Conservation (phyloP, 2,329 filamentous ascomycete genomes). For the Alternaria triticina region DNA sequence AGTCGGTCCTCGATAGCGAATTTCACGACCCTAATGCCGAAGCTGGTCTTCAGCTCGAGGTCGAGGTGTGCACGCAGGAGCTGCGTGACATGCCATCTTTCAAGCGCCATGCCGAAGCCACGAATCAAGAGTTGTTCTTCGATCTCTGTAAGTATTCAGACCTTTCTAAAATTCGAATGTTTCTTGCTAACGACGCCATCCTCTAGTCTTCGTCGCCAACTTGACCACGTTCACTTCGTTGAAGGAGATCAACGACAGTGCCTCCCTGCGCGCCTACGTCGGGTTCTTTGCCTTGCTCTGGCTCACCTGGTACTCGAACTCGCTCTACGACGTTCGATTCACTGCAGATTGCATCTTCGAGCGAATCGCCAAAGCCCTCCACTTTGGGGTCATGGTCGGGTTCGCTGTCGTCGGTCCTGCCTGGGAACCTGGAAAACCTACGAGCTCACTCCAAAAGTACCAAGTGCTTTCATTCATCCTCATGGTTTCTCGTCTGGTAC, state of each 20-base stretch:
- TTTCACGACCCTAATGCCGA: background rate
- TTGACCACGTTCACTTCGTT: slow-evolving; percentile 66
- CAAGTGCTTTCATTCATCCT: slow-evolving; percentile 46
- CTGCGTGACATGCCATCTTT: background rate
- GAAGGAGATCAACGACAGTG: slow-evolving; percentile 61
- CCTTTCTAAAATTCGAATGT: background rate
- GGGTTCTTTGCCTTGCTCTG: slow-evolving; percentile 66
- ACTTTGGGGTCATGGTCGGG: slow-evolving; percentile 69
- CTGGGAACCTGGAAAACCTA: slow-evolving; percentile 32
- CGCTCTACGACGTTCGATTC: slow-evolving; percentile 71
- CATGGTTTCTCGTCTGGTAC: slow-evolving; percentile 46
- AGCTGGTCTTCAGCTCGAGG: background rate
- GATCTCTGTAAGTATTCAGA: background rate
- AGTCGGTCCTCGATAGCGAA: background rate
- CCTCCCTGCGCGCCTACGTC: slow-evolving; percentile 53
- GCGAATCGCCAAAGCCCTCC: slow-evolving; percentile 63
- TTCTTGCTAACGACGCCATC: background rate
- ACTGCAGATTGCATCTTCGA: slow-evolving; percentile 69
- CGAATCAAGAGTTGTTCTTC: slow-evolving; percentile 4
- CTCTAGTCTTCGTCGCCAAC: slow-evolving; percentile 49
- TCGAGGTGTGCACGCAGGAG: background rate
- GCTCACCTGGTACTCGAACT: slow-evolving; percentile 72
- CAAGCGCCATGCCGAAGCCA: slow-evolving; percentile 2
- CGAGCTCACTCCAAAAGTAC: slow-evolving; percentile 53
- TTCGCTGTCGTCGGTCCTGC: slow-evolving; percentile 65